Percentiles rank a stretch among this genome's conserved stretches.
Conservation (phyloP, 1,139 yeast genomes). For the Kodamaea ohmeri region DNA sequence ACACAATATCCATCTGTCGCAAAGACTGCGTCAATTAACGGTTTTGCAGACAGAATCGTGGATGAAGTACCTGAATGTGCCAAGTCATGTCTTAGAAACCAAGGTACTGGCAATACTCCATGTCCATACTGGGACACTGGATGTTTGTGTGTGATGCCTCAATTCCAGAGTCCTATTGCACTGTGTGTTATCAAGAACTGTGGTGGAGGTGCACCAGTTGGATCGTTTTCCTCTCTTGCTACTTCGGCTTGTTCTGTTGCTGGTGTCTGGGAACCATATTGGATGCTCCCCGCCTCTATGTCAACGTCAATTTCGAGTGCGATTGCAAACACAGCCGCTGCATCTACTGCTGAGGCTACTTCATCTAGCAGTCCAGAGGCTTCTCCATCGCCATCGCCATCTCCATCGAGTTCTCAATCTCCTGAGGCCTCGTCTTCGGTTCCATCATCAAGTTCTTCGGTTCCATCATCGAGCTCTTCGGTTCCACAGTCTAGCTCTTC, state of each 20-base stretch:
- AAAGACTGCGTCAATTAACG: conserved; percentile 49
- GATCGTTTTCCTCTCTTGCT: conserved; percentile 38
- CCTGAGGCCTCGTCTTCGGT: neutral
- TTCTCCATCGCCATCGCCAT: neutral
- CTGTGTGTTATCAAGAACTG: conserved; percentile 43
- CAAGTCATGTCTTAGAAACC: conserved; percentile 34
- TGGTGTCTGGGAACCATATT: conserved; percentile 39
- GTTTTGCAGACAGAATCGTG: conserved; percentile 51
- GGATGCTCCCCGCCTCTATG: conserved; percentile 41
- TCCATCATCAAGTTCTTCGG: neutral
- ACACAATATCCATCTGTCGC: conserved; percentile 43
- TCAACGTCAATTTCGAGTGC: conserved; percentile 29
- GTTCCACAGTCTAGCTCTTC: neutral
- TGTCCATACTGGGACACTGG: conserved; percentile 59
- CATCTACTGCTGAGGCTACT: conserved; percentile 12
- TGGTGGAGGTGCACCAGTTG: conserved; percentile 35
- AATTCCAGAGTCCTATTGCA: conserved; percentile 43
- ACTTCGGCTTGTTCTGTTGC: conserved; percentile 39
- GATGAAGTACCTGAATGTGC: conserved; percentile 44
- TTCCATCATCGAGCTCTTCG: conserved; percentile 2
- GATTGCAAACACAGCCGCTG: conserved; percentile 16
- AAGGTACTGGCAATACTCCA: conserved; percentile 30
- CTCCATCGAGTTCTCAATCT: neutral
- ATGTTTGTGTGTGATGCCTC: conserved; percentile 51
- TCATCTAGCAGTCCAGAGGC: neutral